Conservation (phyloP, 257 asterid species). For the Nyctanthes arbortristis region DNA sequence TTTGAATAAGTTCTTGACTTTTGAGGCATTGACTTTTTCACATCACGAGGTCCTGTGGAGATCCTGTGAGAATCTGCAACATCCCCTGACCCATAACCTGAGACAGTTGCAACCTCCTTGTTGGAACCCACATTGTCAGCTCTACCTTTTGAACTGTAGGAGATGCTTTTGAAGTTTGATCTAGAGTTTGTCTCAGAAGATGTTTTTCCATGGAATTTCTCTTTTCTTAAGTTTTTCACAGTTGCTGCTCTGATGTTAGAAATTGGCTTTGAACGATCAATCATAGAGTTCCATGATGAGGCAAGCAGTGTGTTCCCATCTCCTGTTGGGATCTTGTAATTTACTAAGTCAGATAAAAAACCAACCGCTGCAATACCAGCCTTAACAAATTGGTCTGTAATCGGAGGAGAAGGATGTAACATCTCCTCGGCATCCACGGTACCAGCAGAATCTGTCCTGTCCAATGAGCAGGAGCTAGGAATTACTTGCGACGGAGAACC, state of each 20-base stretch:
- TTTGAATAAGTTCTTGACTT: constrained; percentile 48
- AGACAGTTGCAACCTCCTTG: constrained; percentile 32
- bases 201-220: constrained; percentile 40
- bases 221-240: constrained; percentile 42
- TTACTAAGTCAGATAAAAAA: constrained; percentile 79
- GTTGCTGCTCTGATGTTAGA: constrained; percentile 41
- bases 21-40: constrained; percentile 49
- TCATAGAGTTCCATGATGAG: constrained; percentile 42
- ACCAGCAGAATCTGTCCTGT: constrained; percentile 38
- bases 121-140: constrained; percentile 39
- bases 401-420: constrained; percentile 52
- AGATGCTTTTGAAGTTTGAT: constrained; percentile 25
- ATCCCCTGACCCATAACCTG: constrained; percentile 31
- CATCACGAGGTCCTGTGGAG: constrained; percentile 37
- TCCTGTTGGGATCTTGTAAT: constrained; percentile 57
- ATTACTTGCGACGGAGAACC: constrained; percentile 35
- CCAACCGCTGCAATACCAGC: constrained; percentile 90
- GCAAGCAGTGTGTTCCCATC: constrained; percentile 50
- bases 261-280: constrained; percentile 49
- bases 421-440: constrained; percentile 30
- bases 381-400: constrained; percentile 73
- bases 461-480: constrained; percentile 30
- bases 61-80: constrained; percentile 32
- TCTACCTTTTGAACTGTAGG: constrained; percentile 35
- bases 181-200: constrained; percentile 31